phyloP scores from a whole-genome alignment of 495 filamentous ascomycete genomes.

The Letharia columbiana region DNA sequence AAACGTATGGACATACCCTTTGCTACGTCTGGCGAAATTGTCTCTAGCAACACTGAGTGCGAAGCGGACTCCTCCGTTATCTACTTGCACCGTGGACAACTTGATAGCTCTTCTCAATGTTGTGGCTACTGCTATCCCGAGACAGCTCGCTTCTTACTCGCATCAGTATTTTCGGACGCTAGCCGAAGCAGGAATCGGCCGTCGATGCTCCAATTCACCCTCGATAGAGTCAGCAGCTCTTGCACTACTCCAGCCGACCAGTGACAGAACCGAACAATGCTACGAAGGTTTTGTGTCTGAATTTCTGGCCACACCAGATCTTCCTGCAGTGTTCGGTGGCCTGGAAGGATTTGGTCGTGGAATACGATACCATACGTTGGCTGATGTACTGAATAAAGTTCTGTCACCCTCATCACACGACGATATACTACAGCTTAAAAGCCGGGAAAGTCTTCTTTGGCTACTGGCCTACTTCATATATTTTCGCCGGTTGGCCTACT shows the following conservation, averaged over 20 bases:
- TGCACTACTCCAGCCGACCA: conserved; percentile 42
- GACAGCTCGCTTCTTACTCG: conserved; percentile 40
- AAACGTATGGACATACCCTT: conserved; percentile 40
- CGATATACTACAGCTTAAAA: conserved; percentile 17
- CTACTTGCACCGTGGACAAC: conserved; percentile 27
- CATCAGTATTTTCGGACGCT: conserved; percentile 38
- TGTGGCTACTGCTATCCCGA: conserved; percentile 39
- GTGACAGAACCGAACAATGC: conserved; percentile 38
- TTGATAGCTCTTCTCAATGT: conserved; percentile 35
- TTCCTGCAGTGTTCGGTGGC: conserved; percentile 34
- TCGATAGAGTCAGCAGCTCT: conserved; percentile 35
- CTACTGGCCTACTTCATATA: conserved; percentile 74
- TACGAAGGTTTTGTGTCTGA: conserved; percentile 51
- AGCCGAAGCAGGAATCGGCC: conserved; percentile 31
- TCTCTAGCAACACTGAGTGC: conserved; percentile 37
- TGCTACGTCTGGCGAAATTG: conserved; percentile 40
- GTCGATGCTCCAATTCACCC: conserved; percentile 23
- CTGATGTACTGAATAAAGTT: conserved; percentile 36
- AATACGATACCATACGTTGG: conserved; percentile 48
- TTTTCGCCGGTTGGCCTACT: conserved; percentile 48
- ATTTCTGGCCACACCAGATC: conserved; percentile 45
- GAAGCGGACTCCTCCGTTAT: conserved; percentile 25
- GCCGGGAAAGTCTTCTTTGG: conserved; percentile 45
- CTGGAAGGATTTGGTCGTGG: conserved; percentile 41
- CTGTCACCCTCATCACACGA: conserved; percentile 30